Base-by-base conservation (phyloP, 1,284 basidiomycete species). In the Phellinidium pouzarii region DNA sequence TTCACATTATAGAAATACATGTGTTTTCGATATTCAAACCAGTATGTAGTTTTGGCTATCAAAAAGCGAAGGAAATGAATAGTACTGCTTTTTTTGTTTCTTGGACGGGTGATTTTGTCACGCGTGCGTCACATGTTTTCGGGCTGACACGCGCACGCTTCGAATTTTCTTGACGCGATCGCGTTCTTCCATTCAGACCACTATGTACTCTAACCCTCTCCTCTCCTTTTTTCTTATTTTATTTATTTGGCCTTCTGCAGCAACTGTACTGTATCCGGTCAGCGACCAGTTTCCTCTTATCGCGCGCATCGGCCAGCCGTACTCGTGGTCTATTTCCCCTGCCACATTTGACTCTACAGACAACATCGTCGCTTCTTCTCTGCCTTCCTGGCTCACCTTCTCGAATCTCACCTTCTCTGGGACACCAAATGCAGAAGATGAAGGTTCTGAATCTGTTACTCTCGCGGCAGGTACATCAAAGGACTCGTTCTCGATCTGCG, bases 351-450 rank as follows among this genome's bases (percentile, higher is more conserved):
- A 65, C 20, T 77, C 76, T n/a, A 59, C 62, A 4, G 61, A 82
- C 43, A 62, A 54, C 27, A 82, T 79, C 60, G 69, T 76, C 3
- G 72, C 74, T 0, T 73, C 71, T 12, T 57, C 66, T 34, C 68
- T 87, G 26, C 84, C 87, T 4, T 50, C 61, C 12, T 91, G 87
- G 87, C 73, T 87, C 49, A 65, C 69, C 11, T 88, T 90, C 62
- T 57, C 61, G 11, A 71, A 74, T 0, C 65, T 62, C 25, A 76
- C 75, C 0, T 73, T 91, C 54, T 64, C 67, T 51, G 87, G 88
- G 11, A 79, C 72, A 3, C 86, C 88, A 17, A 58, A 71, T 4
- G 52, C 66, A 5, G 54, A 66, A 19, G 85, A 89, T 61, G 75
- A 78, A 62, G 85, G 82, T 29, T 70, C 71, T 49, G 73, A 74